Base-by-base conservation (phyloP, 805 yeast genomes). In the Lipomyces yamadae region DNA sequence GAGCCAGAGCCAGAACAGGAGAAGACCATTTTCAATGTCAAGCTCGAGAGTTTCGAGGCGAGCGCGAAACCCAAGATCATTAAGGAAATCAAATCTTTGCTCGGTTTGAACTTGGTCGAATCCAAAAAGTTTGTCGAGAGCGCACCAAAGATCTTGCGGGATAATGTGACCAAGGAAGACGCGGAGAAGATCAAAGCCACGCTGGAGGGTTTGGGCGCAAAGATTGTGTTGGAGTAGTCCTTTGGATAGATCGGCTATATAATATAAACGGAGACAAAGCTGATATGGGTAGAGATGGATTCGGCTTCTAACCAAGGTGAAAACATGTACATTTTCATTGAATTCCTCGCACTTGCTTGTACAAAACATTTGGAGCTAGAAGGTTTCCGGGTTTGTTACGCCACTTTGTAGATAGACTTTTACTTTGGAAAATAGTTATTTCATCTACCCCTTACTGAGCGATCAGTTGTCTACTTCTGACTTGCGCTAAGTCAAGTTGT, bases 71-170 rank as follows among this genome's bases (percentile, higher is more conserved):
- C 99, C 68, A 95, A 95, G 89, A 87, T 95, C 79, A 95, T 95
- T 78, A 95, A 95, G 84, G 99, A 95, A 82, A 96, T 95, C 74
- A 95, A 95, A 84, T 84, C 89, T 69, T 82, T 94, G 76, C 85
- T 95, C 76, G 97, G 97, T 15, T 84, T 95, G 75, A 91, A 97
- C 5, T 85, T 95, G 74, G 99, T 95, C 68, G 98, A 95, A 78
- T 91, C 98, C 70, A 95, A 95, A 88, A 95, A 95, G 83, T 91
- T 95, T 73, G 99, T 95, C 66, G 99, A 95, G 83, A 81, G 92
- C 75, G 98, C 99, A 69, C 99, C 99, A 74, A 95, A 95, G 85
- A 83, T 90, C 57, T 84, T 95, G 79, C 95, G 95, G 83, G 99
- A 95, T 75, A 92, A 92, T 75, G 92, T 95, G 69, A 89, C 96